A percentile compares a stretch with the other conserved stretches of the same genome.
These are phyloP conservation scores for Euphrasia confusa DNA, from an alignment of 257 asterid species.

Conservation along the genomic window DNA sequence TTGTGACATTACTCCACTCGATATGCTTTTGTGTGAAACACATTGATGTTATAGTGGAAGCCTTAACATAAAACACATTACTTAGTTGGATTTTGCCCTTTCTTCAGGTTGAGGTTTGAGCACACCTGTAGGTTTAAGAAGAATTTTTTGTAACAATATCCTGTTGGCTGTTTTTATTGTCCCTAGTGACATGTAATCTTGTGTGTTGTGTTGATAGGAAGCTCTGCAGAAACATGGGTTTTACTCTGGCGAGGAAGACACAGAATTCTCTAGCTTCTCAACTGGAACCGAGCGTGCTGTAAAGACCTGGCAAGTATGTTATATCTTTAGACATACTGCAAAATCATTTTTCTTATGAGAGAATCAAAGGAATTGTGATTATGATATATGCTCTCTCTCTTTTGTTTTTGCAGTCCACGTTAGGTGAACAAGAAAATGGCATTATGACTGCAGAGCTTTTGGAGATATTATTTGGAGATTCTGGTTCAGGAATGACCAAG, in stretches of 20 bases:
- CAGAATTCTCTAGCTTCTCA: slow-evolving; percentile 68
- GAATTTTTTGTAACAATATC: neutral
- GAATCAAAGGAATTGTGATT: slow-evolving; percentile 9
- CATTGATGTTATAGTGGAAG: too few species aligned
- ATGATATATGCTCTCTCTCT: slow-evolving; percentile 8
- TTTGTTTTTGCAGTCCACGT: slow-evolving; percentile 49
- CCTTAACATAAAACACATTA: too few species aligned
- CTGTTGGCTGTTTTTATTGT: neutral
- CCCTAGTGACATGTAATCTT: neutral
- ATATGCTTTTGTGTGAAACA: too few species aligned
- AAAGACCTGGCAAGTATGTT: slow-evolving; percentile 93
- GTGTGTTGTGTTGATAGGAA: slow-evolving; percentile 42
- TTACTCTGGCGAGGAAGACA: slow-evolving; percentile 95
- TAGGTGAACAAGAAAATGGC: slow-evolving; percentile 69
- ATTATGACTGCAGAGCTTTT: slow-evolving; percentile 79
- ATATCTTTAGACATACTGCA: neutral
- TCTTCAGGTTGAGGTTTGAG: too few species aligned
- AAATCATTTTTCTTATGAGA: slow-evolving; percentile 10
- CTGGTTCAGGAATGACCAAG: slow-evolving; percentile 25
- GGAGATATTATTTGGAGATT: slow-evolving; percentile 42
- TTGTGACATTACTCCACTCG: too few species aligned
- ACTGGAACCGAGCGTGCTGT: slow-evolving; percentile 89
- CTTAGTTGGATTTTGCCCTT: too few species aligned
- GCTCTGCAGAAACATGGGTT: slow-evolving; percentile 74
- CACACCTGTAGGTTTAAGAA: too few species aligned